Conservation (phyloP, 805 yeast genomes). For the Lachancea kluyveri region DNA sequence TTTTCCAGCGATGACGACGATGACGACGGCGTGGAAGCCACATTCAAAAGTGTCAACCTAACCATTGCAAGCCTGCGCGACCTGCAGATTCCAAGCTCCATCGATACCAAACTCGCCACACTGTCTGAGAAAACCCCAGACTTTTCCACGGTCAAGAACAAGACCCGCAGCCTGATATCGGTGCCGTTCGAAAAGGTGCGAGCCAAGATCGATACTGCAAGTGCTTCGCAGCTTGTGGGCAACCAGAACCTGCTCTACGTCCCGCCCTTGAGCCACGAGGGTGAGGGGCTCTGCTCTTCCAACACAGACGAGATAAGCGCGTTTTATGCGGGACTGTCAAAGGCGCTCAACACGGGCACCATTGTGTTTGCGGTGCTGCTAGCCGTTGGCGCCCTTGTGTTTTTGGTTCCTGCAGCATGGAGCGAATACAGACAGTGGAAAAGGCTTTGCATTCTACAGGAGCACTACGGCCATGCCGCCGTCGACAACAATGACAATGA, state of each 20-base stretch:
- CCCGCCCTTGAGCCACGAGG: conserved; percentile 30
- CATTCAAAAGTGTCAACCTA: conserved; percentile 45
- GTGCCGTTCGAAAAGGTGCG: conserved; percentile 53
- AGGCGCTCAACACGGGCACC: conserved; percentile 32
- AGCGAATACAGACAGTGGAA: conserved; percentile 45
- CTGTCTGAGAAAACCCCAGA: conserved; percentile 54
- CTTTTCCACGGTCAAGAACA: conserved; percentile 56
- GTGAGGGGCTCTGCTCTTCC: conserved; percentile 35
- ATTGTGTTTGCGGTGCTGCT: conserved; percentile 36
- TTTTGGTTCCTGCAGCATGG: conserved; percentile 39
- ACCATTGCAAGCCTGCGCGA: conserved; percentile 50
- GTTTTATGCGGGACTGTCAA: conserved; percentile 31
- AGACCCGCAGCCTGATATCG: conserved; percentile 47
- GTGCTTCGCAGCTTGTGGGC: conserved; percentile 23
- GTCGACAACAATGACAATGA: neutral
- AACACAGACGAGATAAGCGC: conserved; percentile 35
- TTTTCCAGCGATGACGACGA: conserved; percentile 42
- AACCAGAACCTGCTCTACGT: conserved; percentile 30
- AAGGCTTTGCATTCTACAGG: conserved; percentile 22
- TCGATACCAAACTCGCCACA: conserved; percentile 49
- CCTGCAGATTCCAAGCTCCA: conserved; percentile 58
- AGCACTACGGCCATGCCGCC: neutral
- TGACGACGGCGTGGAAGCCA: conserved; percentile 27
- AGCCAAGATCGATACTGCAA: conserved; percentile 31
- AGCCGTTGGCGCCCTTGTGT: conserved; percentile 35